A percentile compares a stretch with the other conserved stretches of the same genome.
Conservation (phyloP, 2,329 filamentous ascomycete species). For the Monilinia polystroma region DNA sequence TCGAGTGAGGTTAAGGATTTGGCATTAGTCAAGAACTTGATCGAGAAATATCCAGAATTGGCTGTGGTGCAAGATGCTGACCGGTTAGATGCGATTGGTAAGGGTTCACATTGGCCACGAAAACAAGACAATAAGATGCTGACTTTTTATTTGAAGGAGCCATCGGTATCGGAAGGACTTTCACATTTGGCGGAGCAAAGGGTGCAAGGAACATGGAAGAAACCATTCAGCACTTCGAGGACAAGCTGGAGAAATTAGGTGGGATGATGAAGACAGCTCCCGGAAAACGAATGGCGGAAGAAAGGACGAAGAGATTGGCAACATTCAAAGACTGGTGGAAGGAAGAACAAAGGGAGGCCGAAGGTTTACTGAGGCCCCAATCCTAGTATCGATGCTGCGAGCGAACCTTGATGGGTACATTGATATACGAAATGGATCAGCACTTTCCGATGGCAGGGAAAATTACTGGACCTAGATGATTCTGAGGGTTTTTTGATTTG, state of each 20-base stretch:
- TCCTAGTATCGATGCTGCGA: neutral
- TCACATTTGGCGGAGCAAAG: slow-evolving; percentile 73
- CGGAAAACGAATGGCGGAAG: slow-evolving; percentile 53
- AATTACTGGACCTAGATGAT: neutral
- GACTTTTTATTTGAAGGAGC: slow-evolving; percentile 53
- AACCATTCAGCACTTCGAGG: slow-evolving; percentile 72
- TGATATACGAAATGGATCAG: neutral
- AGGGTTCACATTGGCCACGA: neutral
- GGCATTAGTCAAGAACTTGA: slow-evolving; percentile 54
- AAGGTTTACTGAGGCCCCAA: slow-evolving; percentile 31
- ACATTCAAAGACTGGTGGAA: slow-evolving; percentile 59
- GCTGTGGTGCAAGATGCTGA: slow-evolving; percentile 92
- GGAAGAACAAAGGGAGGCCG: slow-evolving; percentile 47
- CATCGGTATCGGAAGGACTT: slow-evolving; percentile 76
- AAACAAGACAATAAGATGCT: neutral
- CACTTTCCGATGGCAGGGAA: neutral
- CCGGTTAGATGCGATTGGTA: slow-evolving; percentile 76
- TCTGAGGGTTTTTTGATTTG: neutral
- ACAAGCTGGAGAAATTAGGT: slow-evolving; percentile 68
- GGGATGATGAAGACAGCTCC: slow-evolving; percentile 63
- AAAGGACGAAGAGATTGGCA: slow-evolving; percentile 53
- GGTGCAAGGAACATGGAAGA: slow-evolving; percentile 55
- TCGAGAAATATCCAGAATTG: slow-evolving; percentile 68
- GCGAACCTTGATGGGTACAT: slow-evolving; percentile 4
- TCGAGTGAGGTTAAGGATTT: slow-evolving; percentile 71